phyloP scores from a whole-genome alignment of 352 stramenopile species.

The Phytophthora capsici region DNA sequence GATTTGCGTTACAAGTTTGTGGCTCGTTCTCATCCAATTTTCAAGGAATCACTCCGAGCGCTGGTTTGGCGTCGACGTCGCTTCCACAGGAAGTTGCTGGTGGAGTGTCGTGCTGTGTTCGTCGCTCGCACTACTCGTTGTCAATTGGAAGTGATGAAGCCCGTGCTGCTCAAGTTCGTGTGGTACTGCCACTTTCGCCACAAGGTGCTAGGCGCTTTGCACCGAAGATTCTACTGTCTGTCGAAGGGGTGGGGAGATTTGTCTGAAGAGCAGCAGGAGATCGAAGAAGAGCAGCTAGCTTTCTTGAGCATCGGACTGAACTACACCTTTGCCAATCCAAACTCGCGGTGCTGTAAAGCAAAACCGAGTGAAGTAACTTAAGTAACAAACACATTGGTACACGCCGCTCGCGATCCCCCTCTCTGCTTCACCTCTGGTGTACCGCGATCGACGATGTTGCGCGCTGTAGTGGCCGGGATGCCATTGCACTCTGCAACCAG shows the following conservation, averaged over 20 bases:
- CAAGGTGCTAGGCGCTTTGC: conserved; percentile 8
- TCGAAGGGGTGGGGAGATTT: conserved; percentile 14
- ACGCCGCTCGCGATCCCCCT: no score
- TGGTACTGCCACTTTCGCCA: conserved; percentile 23
- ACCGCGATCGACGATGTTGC: no score
- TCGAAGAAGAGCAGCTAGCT: conserved; percentile 15
- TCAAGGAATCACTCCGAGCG: conserved; percentile 21
- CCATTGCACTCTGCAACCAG: no score
- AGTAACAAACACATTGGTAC: no score
- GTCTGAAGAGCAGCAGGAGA: conserved; percentile 21
- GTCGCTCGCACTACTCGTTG: neutral
- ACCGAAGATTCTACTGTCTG: conserved; percentile 20
- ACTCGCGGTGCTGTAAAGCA: no score
- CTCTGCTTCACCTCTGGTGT: no score
- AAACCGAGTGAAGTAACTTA: no score
- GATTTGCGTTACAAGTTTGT: conserved; percentile 18
- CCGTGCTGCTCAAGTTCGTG: conserved; percentile 19
- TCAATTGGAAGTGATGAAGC: conserved; percentile 5
- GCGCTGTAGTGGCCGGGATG: no score
- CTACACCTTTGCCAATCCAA: no score
- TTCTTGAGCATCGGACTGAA: conserved; percentile 20
- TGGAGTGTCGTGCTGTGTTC: conserved; percentile 16
- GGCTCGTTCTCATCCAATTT: conserved; percentile 4
- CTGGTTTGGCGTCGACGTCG: conserved; percentile 26
- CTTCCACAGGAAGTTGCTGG: conserved; percentile 23